phyloP scores from a whole-genome alignment of 1,284 basidiomycete genomes.

The Ceratobasidium sp. region DNA sequence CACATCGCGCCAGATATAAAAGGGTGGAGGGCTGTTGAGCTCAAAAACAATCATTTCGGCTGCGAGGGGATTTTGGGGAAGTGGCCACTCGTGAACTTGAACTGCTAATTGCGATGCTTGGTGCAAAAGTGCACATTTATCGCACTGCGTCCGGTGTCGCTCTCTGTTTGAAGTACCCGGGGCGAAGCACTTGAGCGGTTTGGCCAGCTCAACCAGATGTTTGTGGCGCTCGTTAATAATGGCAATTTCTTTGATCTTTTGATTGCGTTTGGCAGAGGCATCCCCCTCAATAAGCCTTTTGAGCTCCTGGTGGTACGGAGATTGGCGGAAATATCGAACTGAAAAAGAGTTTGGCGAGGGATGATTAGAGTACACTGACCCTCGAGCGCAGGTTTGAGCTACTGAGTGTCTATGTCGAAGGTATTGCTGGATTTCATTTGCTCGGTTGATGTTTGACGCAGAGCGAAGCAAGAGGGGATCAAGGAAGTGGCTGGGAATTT shows the following conservation, averaged over 20 bases:
- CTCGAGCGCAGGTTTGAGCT: no score
- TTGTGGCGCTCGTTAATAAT: conserved; percentile 41
- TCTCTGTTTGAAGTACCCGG: no score
- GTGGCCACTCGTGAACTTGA: conserved; percentile 60
- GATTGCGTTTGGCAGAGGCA: conserved; percentile 46
- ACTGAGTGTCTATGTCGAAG: conserved; percentile 51
- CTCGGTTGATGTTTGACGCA: conserved; percentile 49
- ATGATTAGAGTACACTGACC: no score
- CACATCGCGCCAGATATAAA: conserved; percentile 60
- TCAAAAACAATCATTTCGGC: conserved; percentile 60
- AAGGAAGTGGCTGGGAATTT: conserved; percentile 30
- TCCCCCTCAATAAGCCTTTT: conserved; percentile 50
- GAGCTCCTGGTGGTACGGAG: conserved; percentile 47
- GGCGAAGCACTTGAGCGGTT: not conserved
- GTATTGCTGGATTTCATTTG: conserved; percentile 52
- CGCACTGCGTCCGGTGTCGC: conserved; percentile 45
- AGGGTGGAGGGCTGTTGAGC: conserved; percentile 55
- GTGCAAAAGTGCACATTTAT: conserved; percentile 53
- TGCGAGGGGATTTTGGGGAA: conserved; percentile 52
- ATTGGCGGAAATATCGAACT: conserved; percentile 52
- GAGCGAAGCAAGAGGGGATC: conserved; percentile 25
- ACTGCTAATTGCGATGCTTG: conserved; percentile 39
- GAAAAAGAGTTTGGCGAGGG: conserved; percentile 52
- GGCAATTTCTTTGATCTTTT: conserved; percentile 51
- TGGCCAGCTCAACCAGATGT: conserved; percentile 30